Evolutionary conservation across 352 stramenopile species (phyloP), one percentile per base, ranked within the genome.

Genomic region (Pythium aphanidermatum): DNA sequence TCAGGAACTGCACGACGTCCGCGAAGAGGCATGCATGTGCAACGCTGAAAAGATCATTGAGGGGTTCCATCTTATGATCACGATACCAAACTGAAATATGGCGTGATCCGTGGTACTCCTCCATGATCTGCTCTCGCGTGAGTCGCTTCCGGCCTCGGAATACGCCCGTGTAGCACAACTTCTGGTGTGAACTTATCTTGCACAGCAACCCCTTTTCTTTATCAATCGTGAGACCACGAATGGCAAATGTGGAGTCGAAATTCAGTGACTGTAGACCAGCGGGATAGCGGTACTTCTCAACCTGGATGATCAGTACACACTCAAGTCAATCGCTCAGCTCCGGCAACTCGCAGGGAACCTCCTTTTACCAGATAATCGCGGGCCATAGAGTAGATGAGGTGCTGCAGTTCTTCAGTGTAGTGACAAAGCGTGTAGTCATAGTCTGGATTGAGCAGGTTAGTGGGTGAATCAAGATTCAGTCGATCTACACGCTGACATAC

Each of bases 351-450:
- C n/a, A n/a, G n/a, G n/a, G n/a, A n/a, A n/a, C n/a, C 21, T 23
- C 27, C 10, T 37, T 41, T 4, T 33, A 96, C 91, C 59, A 98
- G 58, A 28, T 88, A 74, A 33, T 91, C 80, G 17, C 89, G 63
- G 12, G 89, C 84, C 86, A 96, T 96, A 19, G 81, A 65, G 60
- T 97, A 98, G 55, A 98, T 97, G 20, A 97, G 75, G 20, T 90
- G 69, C 53, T 97, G 74, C 5, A 98, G 63, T 57, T 95, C 78
- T 35, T 93, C 72, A 1, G 70, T 95, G 68, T 97, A 98, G 36
- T 95, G 91, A 12, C 92, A 92, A 6, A 98, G 60, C 26, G 90
- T 98, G 61, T 97, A 98, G 64, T 98, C 92, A 46, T 96, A 98
- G 58, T 98, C 92, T 88, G 36, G n/a, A 46, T n/a, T 0, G 14